Evolutionary conservation across 2,329 filamentous ascomycete genomes (phyloP), one percentile per base, ranked within the genome.

Genomic region (Paracoccidioides lutzii): DNA sequence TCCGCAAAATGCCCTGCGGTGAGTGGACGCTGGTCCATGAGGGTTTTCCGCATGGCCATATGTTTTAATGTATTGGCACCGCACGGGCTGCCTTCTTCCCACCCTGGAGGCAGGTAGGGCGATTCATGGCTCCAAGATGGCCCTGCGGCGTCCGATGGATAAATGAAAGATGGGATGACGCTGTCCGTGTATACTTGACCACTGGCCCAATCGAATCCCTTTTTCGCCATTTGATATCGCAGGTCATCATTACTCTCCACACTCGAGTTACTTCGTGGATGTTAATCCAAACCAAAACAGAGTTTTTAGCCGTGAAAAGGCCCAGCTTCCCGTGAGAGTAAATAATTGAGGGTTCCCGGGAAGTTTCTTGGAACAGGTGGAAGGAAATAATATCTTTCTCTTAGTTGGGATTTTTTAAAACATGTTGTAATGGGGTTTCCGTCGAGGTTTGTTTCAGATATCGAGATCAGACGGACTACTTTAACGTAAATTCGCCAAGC

Each of bases 71-170:
- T 65, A 22, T 66, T 60, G n/a, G 65, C 62, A 5, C 70, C 71
- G 3, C 33, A 15, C 3, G 55, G 52, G 51, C 58, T 63, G n/a
- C 54, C 57, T 22, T 62, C 57, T 38, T 66, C 64, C 59, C 64
- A 67, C 6, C 63, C 63, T 14, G 57, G 40, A 1, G 66, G 63
- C 9, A 71, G 55, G 49, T 66, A 72, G 2, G 71, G 71, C 1
- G 66, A 66, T 38, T 73, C 69, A 57, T 70, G 69, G 15, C 67
- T 65, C 71, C 71, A 73, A 41, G 65, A 62, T 28, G 67, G 59
- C 2, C 69, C 69, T 35, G 60, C 59, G 2, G 58, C 38, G 10
- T 32, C 22, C 5, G 55, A 48, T 49, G 57, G 52, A 56, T 42
- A 55, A 40, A 48, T 22, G 7, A 41, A 38, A 14, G 57, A 54